Percentiles rank a stretch among this genome's conserved stretches.
phyloP scores from a whole-genome alignment of 768 basidiomycete species.

The Pleurotus salmoneostramineus region DNA sequence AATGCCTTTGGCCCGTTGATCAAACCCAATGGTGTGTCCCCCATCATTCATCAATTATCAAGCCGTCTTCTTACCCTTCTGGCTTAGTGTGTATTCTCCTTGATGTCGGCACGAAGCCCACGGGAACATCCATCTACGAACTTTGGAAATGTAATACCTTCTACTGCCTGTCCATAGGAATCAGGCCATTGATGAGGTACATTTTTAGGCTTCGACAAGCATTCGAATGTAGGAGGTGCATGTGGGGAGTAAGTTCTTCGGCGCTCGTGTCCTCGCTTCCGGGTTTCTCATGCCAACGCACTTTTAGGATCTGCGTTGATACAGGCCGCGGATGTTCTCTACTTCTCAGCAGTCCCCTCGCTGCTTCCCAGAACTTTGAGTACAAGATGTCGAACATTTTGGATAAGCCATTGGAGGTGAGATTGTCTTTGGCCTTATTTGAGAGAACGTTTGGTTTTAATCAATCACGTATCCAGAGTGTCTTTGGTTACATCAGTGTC shows the following conservation, averaged over 20 bases:
- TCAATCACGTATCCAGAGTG: slow-evolving; percentile 41
- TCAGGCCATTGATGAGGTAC: background rate
- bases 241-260: slow-evolving; percentile 75
- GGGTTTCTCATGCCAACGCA: slow-evolving; percentile 1
- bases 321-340: slow-evolving; percentile 70
- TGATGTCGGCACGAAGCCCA: slow-evolving; percentile 95
- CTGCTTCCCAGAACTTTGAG: slow-evolving; percentile 97
- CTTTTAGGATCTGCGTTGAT: slow-evolving; percentile 73
- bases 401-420: slow-evolving; percentile 90
- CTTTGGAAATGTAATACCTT: slow-evolving; percentile 79
- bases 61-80: slow-evolving; percentile 3
- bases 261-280: background rate
- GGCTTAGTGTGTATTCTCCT: slow-evolving; percentile 77
- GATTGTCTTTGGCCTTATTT: slow-evolving; percentile 14
- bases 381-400: slow-evolving; percentile 97
- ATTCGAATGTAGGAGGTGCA: slow-evolving; percentile 85
- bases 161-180: background rate
- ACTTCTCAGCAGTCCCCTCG: slow-evolving; percentile 69
- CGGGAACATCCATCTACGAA: slow-evolving; percentile 91
- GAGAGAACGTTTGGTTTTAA: background rate
- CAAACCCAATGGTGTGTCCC: slow-evolving; percentile 65
- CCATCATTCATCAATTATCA: background rate
- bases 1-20: slow-evolving; percentile 90
- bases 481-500: slow-evolving; percentile 85
- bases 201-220: slow-evolving; percentile 67